These are phyloP conservation scores for Pleurotus ostreatus DNA, from an alignment of 768 basidiomycete species.

Conservation along the genomic window DNA sequence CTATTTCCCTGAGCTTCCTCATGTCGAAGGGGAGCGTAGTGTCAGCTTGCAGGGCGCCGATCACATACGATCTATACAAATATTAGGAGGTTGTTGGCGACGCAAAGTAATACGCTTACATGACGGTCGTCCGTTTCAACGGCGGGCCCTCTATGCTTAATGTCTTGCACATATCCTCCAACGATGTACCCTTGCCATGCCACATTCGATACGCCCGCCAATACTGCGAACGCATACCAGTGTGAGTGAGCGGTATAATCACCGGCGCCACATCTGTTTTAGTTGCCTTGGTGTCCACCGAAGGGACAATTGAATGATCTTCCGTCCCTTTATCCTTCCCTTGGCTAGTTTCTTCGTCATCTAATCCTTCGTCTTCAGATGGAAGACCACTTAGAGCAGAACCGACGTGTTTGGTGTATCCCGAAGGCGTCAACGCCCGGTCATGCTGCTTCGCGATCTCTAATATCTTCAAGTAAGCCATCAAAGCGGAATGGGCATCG, in stretches of 20 bases:
- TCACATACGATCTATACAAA: slow-evolving; percentile 25
- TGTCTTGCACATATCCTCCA: slow-evolving; percentile 27
- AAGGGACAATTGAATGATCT: neutral
- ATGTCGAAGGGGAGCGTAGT: slow-evolving; percentile 24
- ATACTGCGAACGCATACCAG: slow-evolving; percentile 20
- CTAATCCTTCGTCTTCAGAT: slow-evolving; percentile 10
- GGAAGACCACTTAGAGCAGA: slow-evolving; percentile 1
- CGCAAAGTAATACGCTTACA: slow-evolving; percentile 20
- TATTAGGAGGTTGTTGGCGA: neutral
- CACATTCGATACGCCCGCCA: slow-evolving; percentile 31
- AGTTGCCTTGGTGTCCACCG: neutral
- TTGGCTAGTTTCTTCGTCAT: slow-evolving; percentile 6
- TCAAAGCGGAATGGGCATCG: slow-evolving; percentile 30
- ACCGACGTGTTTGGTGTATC: slow-evolving; percentile 8
- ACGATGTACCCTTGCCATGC: slow-evolving; percentile 20
- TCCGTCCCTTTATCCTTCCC: neutral
- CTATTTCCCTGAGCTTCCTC: slow-evolving; percentile 21
- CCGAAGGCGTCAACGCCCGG: neutral
- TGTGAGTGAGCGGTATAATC: neutral
- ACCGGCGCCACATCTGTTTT: neutral
- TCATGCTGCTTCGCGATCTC: slow-evolving; percentile 19
- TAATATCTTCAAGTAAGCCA: slow-evolving; percentile 25
- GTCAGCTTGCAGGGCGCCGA: slow-evolving; percentile 25
- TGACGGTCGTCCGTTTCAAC: slow-evolving; percentile 25
- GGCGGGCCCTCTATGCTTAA: slow-evolving; percentile 17